Base-by-base conservation (phyloP, 2,329 filamentous ascomycete species). In the Penicillium sp. region DNA sequence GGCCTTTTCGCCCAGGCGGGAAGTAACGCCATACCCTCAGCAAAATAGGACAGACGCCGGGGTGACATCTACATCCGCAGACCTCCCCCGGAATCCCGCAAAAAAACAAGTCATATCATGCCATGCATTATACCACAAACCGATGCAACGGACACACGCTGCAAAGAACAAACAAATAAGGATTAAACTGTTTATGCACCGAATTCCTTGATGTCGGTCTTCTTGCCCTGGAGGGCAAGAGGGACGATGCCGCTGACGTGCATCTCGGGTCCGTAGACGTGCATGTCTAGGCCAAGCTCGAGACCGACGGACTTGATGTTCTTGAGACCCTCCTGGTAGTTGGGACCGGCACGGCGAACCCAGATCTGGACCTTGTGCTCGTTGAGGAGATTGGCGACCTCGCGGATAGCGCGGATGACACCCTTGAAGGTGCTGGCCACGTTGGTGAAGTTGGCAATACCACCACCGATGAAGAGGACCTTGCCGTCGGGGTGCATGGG, bases 361-460 rank as follows among this genome's bases (percentile, higher is more conserved):
- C 91, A 97, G 78, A 97, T 96, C 76, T 95, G 85, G 59, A 93
- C 88, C 67, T 95, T 95, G 84, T 98, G 93, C 81, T 98, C 93
- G 68, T 83, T 82, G 61, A 98, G 82, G 57, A 85, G 79, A 57
- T 83, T 83, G 53, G 90, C 81, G 62, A 91, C 89, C 75, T 97
- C 93, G 60, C 91, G 84, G 59, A 98, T 82, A 53, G 93, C 93
- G 63, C 88, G 86, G 71, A 98, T 98, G 72, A 98, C 91, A 78
- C 93, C 93, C 83, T 98, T 98, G 86, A 98, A 98, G 58, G 93
- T 98, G 64, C 87, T 93, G 54, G 93, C 93, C 48, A 98, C 93
- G 77, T 97, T 98, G 80, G 93, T 98, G 79, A 98, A 98, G 85
- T 98, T 98, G 80, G 93, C 93, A 81, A 98, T 98, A 81, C 93